Base-by-base conservation (phyloP, 106 monocot species). In the Cymbidium sinense region DNA sequence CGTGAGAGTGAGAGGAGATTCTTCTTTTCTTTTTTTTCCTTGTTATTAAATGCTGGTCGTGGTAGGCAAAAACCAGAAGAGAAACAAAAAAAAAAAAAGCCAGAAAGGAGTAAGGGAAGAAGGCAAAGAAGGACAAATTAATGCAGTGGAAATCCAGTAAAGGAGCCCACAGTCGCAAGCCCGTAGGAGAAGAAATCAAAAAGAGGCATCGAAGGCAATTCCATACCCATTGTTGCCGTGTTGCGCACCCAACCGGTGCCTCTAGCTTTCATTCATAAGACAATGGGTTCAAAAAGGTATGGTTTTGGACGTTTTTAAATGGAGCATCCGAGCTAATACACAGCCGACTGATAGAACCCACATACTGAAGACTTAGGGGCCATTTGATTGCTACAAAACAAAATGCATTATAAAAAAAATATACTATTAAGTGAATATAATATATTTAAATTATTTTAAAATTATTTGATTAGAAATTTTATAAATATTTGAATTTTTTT, bases 1-100 rank as follows among this genome's bases (percentile, higher is more conserved):
- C 70, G 17, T 35, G 70, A 70, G 70, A 35, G n/a, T n/a, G n/a
- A n/a, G n/a, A n/a, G 70, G 70, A 70, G 70, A 70, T 70, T 70
- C 70, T 5, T 35, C 34, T 15, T 70, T 70, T 64, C 28, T 20
- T 20, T 64, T 64, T n/a, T 64, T 64, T 28, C 6, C 29, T 11
- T 27, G 23, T 30, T 7, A n/a, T 12, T 64, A 64, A 36, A 13
- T 34, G 13, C 70, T 35, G 34, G 34, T 70, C 3, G 70, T 18
- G 35, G 70, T 30, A 20, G 7, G 70, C 70, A n/a, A n/a, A n/a
- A n/a, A n/a, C n/a, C 15, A 18, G 1, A 18, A 70, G 35, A 5
- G 35, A 34, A 70, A 3, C 7, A 41, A 41, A 41, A 9, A 41
- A 41, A 33, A 70, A 70, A 33, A 35, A 2, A 31, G 28, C 11